Conservation (phyloP, 495 filamentous ascomycete genomes). For the Aspergillus steynii region DNA sequence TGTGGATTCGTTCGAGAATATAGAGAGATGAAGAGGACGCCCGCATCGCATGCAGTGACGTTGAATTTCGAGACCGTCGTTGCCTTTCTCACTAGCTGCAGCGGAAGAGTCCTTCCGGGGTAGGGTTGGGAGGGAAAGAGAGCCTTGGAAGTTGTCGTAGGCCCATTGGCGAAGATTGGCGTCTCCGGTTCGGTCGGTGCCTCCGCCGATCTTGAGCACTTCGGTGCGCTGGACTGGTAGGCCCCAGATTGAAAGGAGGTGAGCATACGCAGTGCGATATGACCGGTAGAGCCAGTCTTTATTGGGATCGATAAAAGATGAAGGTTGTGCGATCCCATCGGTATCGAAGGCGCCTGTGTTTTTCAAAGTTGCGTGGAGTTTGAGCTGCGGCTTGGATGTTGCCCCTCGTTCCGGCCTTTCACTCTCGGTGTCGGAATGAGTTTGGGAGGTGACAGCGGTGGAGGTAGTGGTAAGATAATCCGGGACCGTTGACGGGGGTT, state of each 20-base stretch:
- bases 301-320: conserved; percentile 64
- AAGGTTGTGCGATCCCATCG: conserved; percentile 65
- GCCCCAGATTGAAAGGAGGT: conserved; percentile 81
- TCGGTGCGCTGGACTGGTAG: conserved; percentile 73
- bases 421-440: conserved; percentile 49
- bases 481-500: conserved; percentile 28
- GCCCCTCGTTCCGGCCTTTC: conserved; percentile 27
- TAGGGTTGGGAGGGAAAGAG: conserved; percentile 22
- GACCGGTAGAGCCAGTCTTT: conserved; percentile 60
- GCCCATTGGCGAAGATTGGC: conserved; percentile 23
- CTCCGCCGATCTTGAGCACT: conserved; percentile 70
- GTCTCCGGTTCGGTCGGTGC: conserved; percentile 18
- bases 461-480: conserved; percentile 34
- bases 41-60: conserved; percentile 49
- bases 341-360: conserved; percentile 78
- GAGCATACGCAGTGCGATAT: conserved; percentile 79
- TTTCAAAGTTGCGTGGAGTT: conserved; percentile 65
- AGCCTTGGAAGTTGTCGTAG: conserved; percentile 24
- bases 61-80: conserved; percentile 41
- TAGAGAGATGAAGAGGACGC: conserved; percentile 38
- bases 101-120: conserved; percentile 13
- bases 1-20: conserved; percentile 33
- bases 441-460: conserved; percentile 30
- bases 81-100: conserved; percentile 6
- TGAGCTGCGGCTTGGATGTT: conserved; percentile 28